Evolutionary conservation across 257 asterid genomes (phyloP), one percentile per base, ranked within the genome.

Genomic region (Fraxinus excelsior): DNA sequence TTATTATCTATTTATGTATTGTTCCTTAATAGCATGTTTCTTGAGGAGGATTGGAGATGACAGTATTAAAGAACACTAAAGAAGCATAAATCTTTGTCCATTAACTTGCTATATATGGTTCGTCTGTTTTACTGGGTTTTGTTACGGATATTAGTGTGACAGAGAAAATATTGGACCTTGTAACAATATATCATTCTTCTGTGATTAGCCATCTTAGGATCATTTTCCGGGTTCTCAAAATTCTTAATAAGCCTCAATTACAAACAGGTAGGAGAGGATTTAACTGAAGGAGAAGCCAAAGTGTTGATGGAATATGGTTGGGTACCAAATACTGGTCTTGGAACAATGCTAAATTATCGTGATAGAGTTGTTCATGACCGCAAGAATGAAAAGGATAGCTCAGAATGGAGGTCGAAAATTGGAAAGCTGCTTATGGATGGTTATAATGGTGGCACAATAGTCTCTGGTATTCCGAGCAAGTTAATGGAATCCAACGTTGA

Each of bases 321-420:
- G 99, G 42, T 76, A 71, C 97, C 96, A 12, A 87, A 89, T 85
- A 91, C 96, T 23, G 97, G 98, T 3, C 83, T 96, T 0, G 99
- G 94, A 56, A 87, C 97, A 62, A 91, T 96, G 99, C 97, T 96
- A 37, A 91, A 90, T 83, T 96, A 96, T 81, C 81, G 85, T 16
- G 97, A 93, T 80, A 83, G 99, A 76, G 98, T 96, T 70, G 85
- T 85, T 80, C 99, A 96, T 44, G 99, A 91, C 84, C 79, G 88
- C 80, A 80, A 75, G 83, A 74, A 62, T 7, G 97, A 90, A 87
- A 83, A 44, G 76, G 88, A 91, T 42, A 79, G 85, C 72, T 89
- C 92, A 0, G 99, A 93, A 79, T 96, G 99, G 99, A 84, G 86
- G 78, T 84, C 87, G 7, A 96, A 96, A 81, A 96, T 91, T 25